phyloP scores from a whole-genome alignment of 495 filamentous ascomycete species.

The Penicillium fimorum region DNA sequence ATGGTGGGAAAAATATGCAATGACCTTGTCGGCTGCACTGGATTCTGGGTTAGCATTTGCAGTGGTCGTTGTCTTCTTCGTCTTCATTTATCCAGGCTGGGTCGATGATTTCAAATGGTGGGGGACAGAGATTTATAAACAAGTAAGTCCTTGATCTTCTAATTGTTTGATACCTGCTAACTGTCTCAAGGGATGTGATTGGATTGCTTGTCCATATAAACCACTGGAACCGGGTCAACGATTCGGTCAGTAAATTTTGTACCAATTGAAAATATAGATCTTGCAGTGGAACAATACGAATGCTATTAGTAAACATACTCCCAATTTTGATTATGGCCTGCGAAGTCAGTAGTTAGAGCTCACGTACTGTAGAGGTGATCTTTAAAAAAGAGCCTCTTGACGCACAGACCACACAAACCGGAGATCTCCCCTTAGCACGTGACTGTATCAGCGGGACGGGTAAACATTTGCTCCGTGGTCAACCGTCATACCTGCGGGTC shows the following conservation, averaged over 20 bases:
- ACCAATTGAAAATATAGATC: neutral
- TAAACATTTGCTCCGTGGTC: constrained; percentile 1
- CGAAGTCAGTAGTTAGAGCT: too few relatives aligned
- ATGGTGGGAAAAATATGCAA: constrained; percentile 90
- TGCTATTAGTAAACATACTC: neutral
- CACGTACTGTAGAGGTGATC: neutral
- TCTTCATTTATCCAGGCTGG: constrained; percentile 33
- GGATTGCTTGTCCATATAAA: constrained; percentile 30
- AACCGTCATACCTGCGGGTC: neutral
- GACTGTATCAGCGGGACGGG: neutral
- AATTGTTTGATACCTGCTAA: constrained; percentile 1
- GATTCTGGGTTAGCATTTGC: constrained; percentile 79
- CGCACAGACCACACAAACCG: constrained; percentile 1
- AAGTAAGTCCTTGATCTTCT: constrained; percentile 8
- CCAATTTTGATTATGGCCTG: too few relatives aligned
- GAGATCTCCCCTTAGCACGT: neutral
- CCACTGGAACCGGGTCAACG: constrained; percentile 26
- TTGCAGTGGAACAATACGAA: neutral
- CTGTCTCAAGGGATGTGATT: constrained; percentile 24
- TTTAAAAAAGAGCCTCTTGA: neutral
- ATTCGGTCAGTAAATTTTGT: constrained; percentile 16
- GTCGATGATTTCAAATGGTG: constrained; percentile 30
- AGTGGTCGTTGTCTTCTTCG: constrained; percentile 80
- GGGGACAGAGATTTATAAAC: constrained; percentile 34
- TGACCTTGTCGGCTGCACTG: constrained; percentile 78